Evolutionary conservation across 805 yeast genomes (phyloP).

Genomic region (Tanozyma kutaoensis): DNA sequence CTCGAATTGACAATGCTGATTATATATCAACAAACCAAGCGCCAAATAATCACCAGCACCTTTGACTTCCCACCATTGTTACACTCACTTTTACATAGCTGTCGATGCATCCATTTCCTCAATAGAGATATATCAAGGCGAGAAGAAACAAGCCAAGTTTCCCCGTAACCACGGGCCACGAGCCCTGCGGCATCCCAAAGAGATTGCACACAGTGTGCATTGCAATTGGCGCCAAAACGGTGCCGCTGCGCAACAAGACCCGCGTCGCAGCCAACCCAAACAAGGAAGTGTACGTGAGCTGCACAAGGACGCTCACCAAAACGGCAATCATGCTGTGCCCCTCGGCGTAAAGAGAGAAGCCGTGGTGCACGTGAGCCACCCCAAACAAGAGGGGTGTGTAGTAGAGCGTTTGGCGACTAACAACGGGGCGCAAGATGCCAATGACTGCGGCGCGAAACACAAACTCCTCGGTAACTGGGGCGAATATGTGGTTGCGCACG

Average conservation of each 20-base stretch:
- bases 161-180: too few relatives aligned
- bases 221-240: slow-evolving; percentile 41
- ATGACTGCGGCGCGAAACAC: slow-evolving; percentile 42
- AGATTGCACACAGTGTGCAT: slow-evolving; percentile 60
- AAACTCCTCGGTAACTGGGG: slow-evolving; percentile 71
- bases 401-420: slow-evolving; percentile 1
- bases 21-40: too few relatives aligned
- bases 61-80: too few relatives aligned
- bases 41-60: too few relatives aligned
- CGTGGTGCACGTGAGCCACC: slow-evolving; percentile 71
- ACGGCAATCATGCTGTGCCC: slow-evolving; percentile 14
- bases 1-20: too few relatives aligned
- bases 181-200: slow-evolving; percentile 53
- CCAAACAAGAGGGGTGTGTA: slow-evolving; percentile 51
- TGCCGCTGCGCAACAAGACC: slow-evolving; percentile 32
- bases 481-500: slow-evolving; percentile 46
- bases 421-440: slow-evolving; percentile 9
- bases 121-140: too few relatives aligned
- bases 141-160: too few relatives aligned
- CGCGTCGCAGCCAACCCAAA: slow-evolving; percentile 60
- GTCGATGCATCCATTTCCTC: too few relatives aligned
- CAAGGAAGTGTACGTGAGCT: slow-evolving; percentile 49
- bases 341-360: slow-evolving; percentile 26
- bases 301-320: slow-evolving; percentile 29
- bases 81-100: too few relatives aligned